A percentile compares a stretch with the other conserved stretches of the same genome.
phyloP scores from a whole-genome alignment of 2,329 filamentous ascomycete species.

The Metarhizium sp. region DNA sequence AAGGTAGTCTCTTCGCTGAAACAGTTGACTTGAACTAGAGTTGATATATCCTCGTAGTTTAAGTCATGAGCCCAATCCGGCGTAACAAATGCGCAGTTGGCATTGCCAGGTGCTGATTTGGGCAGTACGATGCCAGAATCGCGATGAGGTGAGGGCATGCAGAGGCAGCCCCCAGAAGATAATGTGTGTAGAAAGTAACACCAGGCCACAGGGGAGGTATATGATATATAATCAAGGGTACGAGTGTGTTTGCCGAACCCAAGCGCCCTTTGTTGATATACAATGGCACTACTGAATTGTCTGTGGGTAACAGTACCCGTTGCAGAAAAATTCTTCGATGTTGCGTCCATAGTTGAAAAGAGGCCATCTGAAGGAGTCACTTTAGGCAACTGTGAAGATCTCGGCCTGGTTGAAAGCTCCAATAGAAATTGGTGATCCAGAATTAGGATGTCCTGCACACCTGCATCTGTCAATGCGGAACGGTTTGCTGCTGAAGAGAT shows the following conservation, averaged over 20 bases:
- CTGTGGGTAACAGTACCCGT: slow-evolving; percentile 1
- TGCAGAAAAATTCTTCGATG: background rate
- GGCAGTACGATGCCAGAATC: background rate
- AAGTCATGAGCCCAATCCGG: background rate
- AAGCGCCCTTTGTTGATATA: slow-evolving; percentile 1
- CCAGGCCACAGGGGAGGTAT: slow-evolving; percentile 3
- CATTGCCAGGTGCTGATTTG: background rate
- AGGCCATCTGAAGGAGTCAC: slow-evolving; percentile 4
- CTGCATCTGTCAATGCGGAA: background rate
- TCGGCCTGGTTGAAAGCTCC: background rate
- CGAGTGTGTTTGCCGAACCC: background rate
- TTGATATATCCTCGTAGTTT: background rate
- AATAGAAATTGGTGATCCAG: background rate
- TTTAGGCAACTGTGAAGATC: background rate
- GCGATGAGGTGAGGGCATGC: slow-evolving; percentile 1
- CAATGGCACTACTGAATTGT: slow-evolving; percentile 2
- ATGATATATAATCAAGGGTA: background rate
- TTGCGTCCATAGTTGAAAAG: background rate
- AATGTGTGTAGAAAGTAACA: slow-evolving; percentile 4
- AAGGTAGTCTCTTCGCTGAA: background rate
- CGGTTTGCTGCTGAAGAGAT: background rate
- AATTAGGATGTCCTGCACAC: background rate
- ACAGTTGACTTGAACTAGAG: background rate
- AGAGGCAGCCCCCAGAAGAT: slow-evolving; percentile 2
- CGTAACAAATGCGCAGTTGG: background rate